A percentile compares a stretch with the other conserved stretches of the same genome.
Evolutionary conservation across 1,284 basidiomycete species (phyloP).

Genomic region (Entoloma clypeatum): DNA sequence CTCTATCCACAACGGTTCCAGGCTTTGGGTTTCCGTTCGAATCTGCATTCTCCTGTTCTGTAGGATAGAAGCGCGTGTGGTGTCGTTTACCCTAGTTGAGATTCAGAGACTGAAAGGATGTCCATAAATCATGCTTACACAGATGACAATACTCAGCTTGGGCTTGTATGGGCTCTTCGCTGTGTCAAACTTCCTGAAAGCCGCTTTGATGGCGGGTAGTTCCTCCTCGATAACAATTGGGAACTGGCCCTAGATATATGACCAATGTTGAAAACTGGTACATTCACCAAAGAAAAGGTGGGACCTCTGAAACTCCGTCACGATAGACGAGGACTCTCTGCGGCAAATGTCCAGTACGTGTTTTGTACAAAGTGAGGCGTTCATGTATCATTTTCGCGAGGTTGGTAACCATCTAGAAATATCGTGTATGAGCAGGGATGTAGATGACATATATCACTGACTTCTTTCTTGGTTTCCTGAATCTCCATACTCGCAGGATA

Average conservation of each 20-base stretch:
- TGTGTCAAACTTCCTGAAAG: conserved; percentile 53
- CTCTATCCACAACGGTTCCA: conserved; percentile 72
- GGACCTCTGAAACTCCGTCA: conserved; percentile 73
- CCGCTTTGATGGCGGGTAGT: conserved; percentile 56
- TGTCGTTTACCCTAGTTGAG: conserved; percentile 61
- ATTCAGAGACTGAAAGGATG: background rate
- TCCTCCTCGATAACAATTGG: conserved; percentile 61
- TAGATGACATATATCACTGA: conserved; percentile 23
- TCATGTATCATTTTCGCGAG: conserved; percentile 67
- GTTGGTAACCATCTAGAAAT: conserved; percentile 62
- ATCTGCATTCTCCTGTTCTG: conserved; percentile 49
- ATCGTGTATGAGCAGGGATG: conserved; percentile 1
- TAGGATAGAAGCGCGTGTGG: conserved; percentile 80
- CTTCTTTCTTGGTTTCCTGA: conserved; percentile 73
- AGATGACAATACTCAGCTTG: conserved; percentile 72
- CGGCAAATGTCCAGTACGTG: conserved; percentile 48
- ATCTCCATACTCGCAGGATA: conserved; percentile 71
- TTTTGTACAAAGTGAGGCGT: conserved; percentile 52
- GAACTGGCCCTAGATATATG: conserved; percentile 61
- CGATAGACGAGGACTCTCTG: conserved; percentile 69
- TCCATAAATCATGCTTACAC: conserved; percentile 31
- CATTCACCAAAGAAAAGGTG: background rate
- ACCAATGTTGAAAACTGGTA: background rate
- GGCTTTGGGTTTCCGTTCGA: conserved; percentile 64
- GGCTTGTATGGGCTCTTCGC: conserved; percentile 52